Evolutionary conservation across 2,329 filamentous ascomycete species (phyloP).

Genomic region (Botryosphaeria dothidea): DNA sequence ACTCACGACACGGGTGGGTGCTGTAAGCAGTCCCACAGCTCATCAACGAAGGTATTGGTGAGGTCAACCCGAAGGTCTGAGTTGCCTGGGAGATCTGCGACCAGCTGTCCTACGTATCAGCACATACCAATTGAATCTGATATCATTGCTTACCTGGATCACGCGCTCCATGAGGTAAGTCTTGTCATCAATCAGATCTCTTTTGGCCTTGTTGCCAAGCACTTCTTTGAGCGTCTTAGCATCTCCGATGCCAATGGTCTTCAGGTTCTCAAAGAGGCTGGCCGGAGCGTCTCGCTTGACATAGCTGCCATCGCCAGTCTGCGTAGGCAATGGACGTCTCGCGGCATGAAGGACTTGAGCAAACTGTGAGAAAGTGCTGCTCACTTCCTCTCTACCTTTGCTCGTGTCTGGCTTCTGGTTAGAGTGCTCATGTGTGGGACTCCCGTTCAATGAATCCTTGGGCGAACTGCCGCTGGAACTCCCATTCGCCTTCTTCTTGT

Average conservation of each 20-base stretch:
- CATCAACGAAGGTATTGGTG: slow-evolving; percentile 24
- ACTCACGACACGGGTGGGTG: slow-evolving; percentile 24
- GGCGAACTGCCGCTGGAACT: slow-evolving; percentile 17
- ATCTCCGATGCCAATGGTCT: slow-evolving; percentile 53
- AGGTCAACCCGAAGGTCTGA: slow-evolving; percentile 22
- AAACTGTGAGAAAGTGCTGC: slow-evolving; percentile 20
- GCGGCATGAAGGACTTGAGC: slow-evolving; percentile 24
- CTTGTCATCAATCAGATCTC: slow-evolving; percentile 70
- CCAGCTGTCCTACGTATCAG: slow-evolving; percentile 3
- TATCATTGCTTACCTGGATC: slow-evolving; percentile 53
- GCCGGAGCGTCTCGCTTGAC: slow-evolving; percentile 46
- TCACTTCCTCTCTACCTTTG: slow-evolving; percentile 18
- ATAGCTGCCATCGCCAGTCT: slow-evolving; percentile 31
- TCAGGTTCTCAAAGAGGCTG: slow-evolving; percentile 59
- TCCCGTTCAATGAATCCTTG: slow-evolving; percentile 7
- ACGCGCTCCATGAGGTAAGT: slow-evolving; percentile 75
- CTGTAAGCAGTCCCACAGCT: slow-evolving; percentile 24
- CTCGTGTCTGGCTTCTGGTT: slow-evolving; percentile 23
- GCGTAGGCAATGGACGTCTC: slow-evolving; percentile 22
- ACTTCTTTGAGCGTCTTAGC: slow-evolving; percentile 53
- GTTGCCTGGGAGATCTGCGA: slow-evolving; percentile 13
- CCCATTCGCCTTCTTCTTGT: slow-evolving; percentile 23
- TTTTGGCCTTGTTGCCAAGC: slow-evolving; percentile 63
- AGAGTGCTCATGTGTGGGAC: slow-evolving; percentile 15
- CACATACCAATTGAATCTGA: too few relatives aligned